These are phyloP conservation scores for Phytophthora megakarya DNA, from an alignment of 352 stramenopile species.

Conservation along the genomic window DNA sequence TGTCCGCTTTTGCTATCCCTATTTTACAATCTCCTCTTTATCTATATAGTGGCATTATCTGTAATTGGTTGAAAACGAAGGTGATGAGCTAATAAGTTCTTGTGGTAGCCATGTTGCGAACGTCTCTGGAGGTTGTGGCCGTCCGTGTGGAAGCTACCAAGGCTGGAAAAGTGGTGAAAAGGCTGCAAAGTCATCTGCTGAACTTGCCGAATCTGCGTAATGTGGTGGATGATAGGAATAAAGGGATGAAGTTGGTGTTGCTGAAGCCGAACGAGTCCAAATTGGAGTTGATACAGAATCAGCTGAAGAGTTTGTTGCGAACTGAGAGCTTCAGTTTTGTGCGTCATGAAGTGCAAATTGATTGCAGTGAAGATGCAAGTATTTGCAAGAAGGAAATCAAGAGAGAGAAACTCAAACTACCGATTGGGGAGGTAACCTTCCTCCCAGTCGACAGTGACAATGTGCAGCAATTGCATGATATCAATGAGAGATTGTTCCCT, in stretches of 20 bases:
- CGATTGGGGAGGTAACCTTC: slow-evolving; percentile 42
- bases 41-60: neutral
- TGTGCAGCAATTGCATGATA: slow-evolving; percentile 77
- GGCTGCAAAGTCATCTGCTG: slow-evolving; percentile 61
- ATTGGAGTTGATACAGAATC: slow-evolving; percentile 44
- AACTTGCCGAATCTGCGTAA: slow-evolving; percentile 62
- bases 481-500: slow-evolving; percentile 92
- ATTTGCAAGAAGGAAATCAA: neutral
- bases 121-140: slow-evolving; percentile 64
- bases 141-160: slow-evolving; percentile 70
- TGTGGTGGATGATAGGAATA: slow-evolving; percentile 52
- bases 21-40: too few species aligned
- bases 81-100: slow-evolving; percentile 21
- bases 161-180: slow-evolving; percentile 65
- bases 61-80: slow-evolving; percentile 7
- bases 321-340: slow-evolving; percentile 54
- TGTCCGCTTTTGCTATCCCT: too few species aligned
- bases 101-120: slow-evolving; percentile 43
- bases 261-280: slow-evolving; percentile 55
- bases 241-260: slow-evolving; percentile 60
- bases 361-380: slow-evolving; percentile 24
- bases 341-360: slow-evolving; percentile 53
- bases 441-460: slow-evolving; percentile 60
- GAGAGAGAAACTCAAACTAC: neutral
- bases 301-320: slow-evolving; percentile 46